Evolutionary conservation across 768 basidiomycete species (phyloP).

Genomic region (Termitomyces sp.): DNA sequence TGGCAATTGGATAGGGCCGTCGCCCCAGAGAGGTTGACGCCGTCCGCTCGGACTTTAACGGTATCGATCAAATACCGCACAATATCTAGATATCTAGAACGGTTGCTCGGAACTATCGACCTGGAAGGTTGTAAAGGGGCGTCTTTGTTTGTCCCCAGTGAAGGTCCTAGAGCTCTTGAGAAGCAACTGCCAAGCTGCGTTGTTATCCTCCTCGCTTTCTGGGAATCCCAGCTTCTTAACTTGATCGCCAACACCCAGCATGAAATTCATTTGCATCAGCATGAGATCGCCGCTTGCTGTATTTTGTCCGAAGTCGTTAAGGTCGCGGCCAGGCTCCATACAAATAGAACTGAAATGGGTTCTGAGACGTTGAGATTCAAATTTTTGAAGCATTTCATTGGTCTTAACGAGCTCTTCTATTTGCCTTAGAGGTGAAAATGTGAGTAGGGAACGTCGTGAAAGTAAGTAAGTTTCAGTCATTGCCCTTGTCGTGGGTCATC

Average conservation of each 20-base stretch:
- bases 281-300: slow-evolving; percentile 22
- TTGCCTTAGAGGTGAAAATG: slow-evolving; percentile 9
- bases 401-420: slow-evolving; percentile 25
- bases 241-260: not conserved
- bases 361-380: slow-evolving; percentile 32
- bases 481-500: slow-evolving; percentile 19
- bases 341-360: slow-evolving; percentile 25
- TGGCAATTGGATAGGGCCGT: slow-evolving; percentile 32
- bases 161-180: slow-evolving; percentile 24
- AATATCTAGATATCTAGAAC: slow-evolving; percentile 20
- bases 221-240: not conserved
- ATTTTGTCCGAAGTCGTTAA: slow-evolving; percentile 25
- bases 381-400: slow-evolving; percentile 26
- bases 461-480: slow-evolving; percentile 5
- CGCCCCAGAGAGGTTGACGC: slow-evolving; percentile 33
- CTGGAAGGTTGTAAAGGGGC: slow-evolving; percentile 33
- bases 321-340: slow-evolving; percentile 29
- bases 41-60: slow-evolving; percentile 30
- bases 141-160: slow-evolving; percentile 35
- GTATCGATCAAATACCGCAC: slow-evolving; percentile 26
- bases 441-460: not conserved
- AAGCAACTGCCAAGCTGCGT: slow-evolving; percentile 14
- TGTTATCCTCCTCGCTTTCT: not conserved
- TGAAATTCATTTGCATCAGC: not conserved
- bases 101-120: slow-evolving; percentile 18